Evolutionary conservation across 441 rosid species (phyloP).

Genomic region (Populus trichocarpa): DNA sequence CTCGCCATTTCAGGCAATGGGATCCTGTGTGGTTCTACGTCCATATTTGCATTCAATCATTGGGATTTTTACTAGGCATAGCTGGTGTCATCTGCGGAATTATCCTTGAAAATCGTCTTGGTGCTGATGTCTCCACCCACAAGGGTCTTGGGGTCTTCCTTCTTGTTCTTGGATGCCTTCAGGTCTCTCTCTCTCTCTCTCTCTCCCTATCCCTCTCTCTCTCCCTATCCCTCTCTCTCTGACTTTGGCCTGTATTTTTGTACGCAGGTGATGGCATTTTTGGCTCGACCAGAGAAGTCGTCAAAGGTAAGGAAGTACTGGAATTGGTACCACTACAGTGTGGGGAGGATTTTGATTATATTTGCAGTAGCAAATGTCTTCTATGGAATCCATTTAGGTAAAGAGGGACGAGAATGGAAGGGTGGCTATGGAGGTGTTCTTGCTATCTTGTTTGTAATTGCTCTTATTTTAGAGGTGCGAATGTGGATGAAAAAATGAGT

Average conservation of each 20-base stretch:
- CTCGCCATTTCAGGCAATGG: conserved; percentile 29
- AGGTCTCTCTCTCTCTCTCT: conserved; percentile 26
- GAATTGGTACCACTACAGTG: conserved; percentile 75
- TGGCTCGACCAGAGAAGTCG: conserved; percentile 53
- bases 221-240: too few species aligned
- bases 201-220: fast-evolving
- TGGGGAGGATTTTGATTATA: conserved; percentile 46
- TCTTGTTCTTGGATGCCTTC: conserved; percentile 72
- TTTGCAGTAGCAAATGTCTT: conserved; percentile 64
- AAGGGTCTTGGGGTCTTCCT: conserved; percentile 62
- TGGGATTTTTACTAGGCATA: conserved; percentile 3
- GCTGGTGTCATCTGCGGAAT: conserved; percentile 44
- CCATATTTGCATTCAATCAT: conserved; percentile 12
- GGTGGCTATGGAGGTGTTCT: conserved; percentile 48
- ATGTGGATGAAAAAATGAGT: conserved; percentile 32
- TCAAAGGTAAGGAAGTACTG: conserved; percentile 62
- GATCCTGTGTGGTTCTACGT: conserved; percentile 74
- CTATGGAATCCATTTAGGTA: conserved; percentile 64
- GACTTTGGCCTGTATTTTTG: not conserved
- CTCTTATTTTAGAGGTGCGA: conserved; percentile 39
- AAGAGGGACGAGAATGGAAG: conserved; percentile 45
- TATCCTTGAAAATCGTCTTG: conserved; percentile 43
- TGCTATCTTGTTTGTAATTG: conserved; percentile 32
- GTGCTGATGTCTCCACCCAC: conserved; percentile 47
- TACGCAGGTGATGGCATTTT: conserved; percentile 49